These are phyloP conservation scores for Arabidopsis hybrid DNA, from an alignment of 441 rosid genomes.

Conservation along the genomic window DNA sequence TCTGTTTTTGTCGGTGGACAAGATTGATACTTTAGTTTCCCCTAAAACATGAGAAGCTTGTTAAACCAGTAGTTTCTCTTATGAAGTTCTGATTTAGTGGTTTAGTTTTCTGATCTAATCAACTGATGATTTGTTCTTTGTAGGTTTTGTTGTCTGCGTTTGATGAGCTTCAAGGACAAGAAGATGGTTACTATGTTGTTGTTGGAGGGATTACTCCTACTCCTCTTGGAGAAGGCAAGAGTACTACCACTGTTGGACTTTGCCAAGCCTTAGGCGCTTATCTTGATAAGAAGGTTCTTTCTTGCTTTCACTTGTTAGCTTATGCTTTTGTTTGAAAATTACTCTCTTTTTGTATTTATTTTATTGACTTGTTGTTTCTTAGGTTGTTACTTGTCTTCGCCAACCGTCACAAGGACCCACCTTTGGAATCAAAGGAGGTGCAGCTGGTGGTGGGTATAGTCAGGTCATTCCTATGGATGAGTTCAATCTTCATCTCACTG, in stretches of 20 bases:
- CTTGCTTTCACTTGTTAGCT: neutral
- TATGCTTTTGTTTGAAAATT: neutral
- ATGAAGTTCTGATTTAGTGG: neutral
- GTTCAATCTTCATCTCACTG: constrained; percentile 95
- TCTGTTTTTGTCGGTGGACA: neutral
- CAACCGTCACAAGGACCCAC: constrained; percentile 99
- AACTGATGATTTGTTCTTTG: constrained; percentile 13
- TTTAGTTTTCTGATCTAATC: constrained; percentile 1
- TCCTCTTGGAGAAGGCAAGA: constrained; percentile 99
- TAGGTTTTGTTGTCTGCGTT: constrained; percentile 82
- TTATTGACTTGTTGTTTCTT: constrained; percentile 13
- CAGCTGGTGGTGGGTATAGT: constrained; percentile 99
- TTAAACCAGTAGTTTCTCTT: neutral
- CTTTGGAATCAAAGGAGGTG: constrained; percentile 99
- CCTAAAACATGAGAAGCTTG: neutral
- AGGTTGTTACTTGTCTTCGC: constrained; percentile 96
- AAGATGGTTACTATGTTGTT: constrained; percentile 91
- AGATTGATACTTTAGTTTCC: neutral
- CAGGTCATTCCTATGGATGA: constrained; percentile 99
- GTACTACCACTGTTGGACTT: constrained; percentile 95
- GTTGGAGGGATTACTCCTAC: constrained; percentile 99
- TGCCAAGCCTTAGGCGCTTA: constrained; percentile 97
- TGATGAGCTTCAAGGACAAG: constrained; percentile 75
- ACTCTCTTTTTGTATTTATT: neutral
- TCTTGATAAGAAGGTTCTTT: constrained; percentile 82